Conservation (phyloP, 768 basidiomycete species). For the Rossbeevera mucosa region DNA sequence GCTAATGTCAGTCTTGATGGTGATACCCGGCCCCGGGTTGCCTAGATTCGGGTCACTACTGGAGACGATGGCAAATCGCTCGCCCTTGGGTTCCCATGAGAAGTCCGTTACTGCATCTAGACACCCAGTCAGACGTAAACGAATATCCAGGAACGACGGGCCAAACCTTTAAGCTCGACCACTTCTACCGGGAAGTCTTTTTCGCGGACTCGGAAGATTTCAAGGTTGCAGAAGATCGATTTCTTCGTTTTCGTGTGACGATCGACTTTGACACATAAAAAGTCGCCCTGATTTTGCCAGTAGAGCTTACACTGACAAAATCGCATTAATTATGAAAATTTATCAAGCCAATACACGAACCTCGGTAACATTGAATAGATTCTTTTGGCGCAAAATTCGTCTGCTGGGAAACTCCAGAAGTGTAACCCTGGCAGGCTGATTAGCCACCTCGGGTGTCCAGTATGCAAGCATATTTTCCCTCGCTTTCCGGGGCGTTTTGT, state of each 20-base stretch:
- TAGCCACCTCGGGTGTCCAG: constrained; percentile 95
- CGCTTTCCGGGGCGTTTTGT: constrained; percentile 54
- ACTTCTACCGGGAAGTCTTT: constrained; percentile 98
- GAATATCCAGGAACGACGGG: background rate
- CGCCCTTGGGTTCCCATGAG: constrained; percentile 98
- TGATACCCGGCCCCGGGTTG: constrained; percentile 83
- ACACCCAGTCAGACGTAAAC: constrained; percentile 10
- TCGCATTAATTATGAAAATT: background rate
- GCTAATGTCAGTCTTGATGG: constrained; percentile 93
- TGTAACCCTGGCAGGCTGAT: constrained; percentile 97
- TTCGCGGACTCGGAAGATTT: constrained; percentile 95
- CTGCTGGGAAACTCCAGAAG: constrained; percentile 86
- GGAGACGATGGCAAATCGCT: constrained; percentile 93
- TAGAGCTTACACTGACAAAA: constrained; percentile 82
- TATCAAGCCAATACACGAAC: constrained; percentile 41
- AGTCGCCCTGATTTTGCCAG: constrained; percentile 99
- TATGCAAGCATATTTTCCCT: constrained; percentile 93
- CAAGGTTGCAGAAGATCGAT: constrained; percentile 95
- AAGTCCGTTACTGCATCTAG: constrained; percentile 92
- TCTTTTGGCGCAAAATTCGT: constrained; percentile 83
- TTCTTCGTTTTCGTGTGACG: constrained; percentile 98
- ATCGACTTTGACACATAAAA: constrained; percentile 98
- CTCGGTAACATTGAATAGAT: constrained; percentile 96
- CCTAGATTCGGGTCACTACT: constrained; percentile 91
- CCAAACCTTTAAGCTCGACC: constrained; percentile 87